phyloP scores from a whole-genome alignment of 192 early-diverging fungal species.

The Backusella circina region DNA sequence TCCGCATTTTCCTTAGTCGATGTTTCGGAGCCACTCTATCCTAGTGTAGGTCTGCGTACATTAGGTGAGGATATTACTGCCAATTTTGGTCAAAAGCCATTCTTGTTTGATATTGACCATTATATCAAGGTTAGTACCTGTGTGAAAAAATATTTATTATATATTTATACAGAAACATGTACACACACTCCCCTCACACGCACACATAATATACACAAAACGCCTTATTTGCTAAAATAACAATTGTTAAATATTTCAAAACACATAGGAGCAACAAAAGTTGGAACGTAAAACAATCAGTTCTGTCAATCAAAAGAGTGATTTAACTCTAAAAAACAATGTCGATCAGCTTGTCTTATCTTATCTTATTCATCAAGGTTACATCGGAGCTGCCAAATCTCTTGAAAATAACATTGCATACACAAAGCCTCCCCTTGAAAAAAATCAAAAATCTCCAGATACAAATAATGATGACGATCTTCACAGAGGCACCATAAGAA shows the following conservation, averaged over 20 bases:
- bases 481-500: conserved; percentile 13
- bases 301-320: not conserved
- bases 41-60: conserved; percentile 70
- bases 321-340: not conserved
- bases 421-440: not conserved
- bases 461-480: not conserved
- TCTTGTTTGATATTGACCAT: conserved; percentile 69
- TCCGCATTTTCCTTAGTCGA: conserved; percentile 47
- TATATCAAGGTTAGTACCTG: conserved; percentile 51
- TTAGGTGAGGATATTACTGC: conserved; percentile 69
- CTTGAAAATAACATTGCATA: conserved; percentile 41
- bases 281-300: not conserved
- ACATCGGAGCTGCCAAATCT: conserved; percentile 66
- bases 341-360: conserved; percentile 64
- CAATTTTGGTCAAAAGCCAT: conserved; percentile 74
- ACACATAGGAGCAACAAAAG: conserved; percentile 1
- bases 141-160: conserved; percentile 6
- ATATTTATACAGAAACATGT: not conserved
- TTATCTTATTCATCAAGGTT: conserved; percentile 82
- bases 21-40: conserved; percentile 48
- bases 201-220: not conserved
- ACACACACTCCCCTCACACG: not conserved
- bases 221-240: conserved; percentile 20
- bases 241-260: not conserved
- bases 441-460: too few species aligned